Conservation (phyloP, 495 filamentous ascomycete species). For the Penicillium crystallinum region DNA sequence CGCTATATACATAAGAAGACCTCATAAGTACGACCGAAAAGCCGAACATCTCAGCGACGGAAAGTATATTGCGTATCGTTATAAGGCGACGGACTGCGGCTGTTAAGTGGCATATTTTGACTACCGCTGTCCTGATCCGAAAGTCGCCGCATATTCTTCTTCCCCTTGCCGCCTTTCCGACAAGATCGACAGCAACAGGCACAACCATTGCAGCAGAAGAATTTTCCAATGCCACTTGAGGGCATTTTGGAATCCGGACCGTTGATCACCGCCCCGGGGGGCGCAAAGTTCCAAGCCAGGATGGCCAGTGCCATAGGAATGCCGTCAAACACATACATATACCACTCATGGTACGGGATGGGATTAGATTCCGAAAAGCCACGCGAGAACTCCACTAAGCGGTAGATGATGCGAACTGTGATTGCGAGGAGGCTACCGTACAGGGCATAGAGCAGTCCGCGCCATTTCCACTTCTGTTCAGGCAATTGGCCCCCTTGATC, state of each 20-base stretch:
- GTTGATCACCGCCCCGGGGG: neutral
- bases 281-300: neutral
- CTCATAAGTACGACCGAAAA: neutral
- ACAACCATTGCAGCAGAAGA: neutral
- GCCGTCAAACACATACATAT: slow-evolving; percentile 4
- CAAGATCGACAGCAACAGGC: slow-evolving; percentile 3
- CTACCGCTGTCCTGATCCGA: neutral
- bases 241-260: neutral
- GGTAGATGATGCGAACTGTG: slow-evolving; percentile 3
- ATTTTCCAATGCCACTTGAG: neutral
- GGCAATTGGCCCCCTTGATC: neutral
- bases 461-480: neutral
- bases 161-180: neutral
- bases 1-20: neutral
- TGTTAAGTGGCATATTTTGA: neutral
- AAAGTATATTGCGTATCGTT: neutral
- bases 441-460: neutral
- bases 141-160: neutral
- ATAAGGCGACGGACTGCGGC: neutral
- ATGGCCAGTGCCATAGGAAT: neutral
- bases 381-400: neutral
- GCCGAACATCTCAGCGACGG: neutral
- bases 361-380: neutral
- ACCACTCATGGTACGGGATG: slow-evolving; percentile 1
- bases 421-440: neutral